These are phyloP conservation scores for Populus simonii DNA, from an alignment of 345 rosid species.

Conservation along the genomic window DNA sequence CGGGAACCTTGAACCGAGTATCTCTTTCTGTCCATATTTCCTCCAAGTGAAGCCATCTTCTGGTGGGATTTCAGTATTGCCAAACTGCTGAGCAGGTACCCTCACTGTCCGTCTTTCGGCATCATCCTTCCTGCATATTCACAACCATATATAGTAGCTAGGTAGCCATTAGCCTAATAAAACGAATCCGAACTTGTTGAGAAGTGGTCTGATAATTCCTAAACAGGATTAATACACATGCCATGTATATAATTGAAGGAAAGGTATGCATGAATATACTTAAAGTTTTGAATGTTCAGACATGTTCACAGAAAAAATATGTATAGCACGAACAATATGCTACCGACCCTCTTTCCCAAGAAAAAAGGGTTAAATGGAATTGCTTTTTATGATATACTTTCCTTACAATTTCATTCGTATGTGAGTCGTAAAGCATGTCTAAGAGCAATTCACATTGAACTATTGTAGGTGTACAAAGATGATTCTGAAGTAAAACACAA, in stretches of 20 bases:
- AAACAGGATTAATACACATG: not conserved
- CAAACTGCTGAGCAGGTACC: slow-evolving; percentile 54
- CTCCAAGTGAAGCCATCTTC: slow-evolving; percentile 83
- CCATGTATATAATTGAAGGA: not conserved
- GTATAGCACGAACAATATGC: not conserved
- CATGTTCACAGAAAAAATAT: not conserved
- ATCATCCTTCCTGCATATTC: slow-evolving; percentile 35
- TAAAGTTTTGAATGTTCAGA: not conserved
- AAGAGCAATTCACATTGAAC: not conserved
- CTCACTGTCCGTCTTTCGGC: slow-evolving; percentile 30
- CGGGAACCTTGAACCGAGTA: slow-evolving; percentile 60
- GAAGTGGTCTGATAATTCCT: too few species aligned
- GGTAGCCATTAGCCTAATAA: not conserved
- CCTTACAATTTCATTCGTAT: not conserved
- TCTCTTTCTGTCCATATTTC: slow-evolving; percentile 91
- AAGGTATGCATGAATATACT: not conserved
- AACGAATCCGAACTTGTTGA: not conserved
- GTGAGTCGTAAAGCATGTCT: not conserved
- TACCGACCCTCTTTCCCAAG: not conserved
- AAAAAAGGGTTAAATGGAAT: not conserved
- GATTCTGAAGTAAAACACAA: not conserved
- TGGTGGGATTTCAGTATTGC: slow-evolving; percentile 69
- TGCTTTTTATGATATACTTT: not conserved
- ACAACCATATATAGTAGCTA: not conserved
- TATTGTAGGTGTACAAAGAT: not conserved